Evolutionary conservation across 2,329 filamentous ascomycete species (phyloP), one percentile per base, ranked within the genome.

Genomic region (Aureobasidium sp.): DNA sequence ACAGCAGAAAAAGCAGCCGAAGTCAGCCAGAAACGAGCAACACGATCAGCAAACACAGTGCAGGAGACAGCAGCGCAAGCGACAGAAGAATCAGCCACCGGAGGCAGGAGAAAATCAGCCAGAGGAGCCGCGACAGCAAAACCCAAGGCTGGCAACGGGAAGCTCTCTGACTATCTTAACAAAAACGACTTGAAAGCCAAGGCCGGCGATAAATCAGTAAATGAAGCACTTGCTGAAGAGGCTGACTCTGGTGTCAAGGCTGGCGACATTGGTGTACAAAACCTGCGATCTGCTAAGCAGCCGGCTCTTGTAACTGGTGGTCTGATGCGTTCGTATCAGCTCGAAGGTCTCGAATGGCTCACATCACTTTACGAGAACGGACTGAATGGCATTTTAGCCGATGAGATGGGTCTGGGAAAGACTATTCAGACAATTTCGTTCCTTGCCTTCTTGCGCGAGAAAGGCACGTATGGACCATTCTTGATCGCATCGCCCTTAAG

Each of bases 341-440:
- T 99, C 0, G 93, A 97, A 71, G 94, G 94, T 0, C 75, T 99
- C 1, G 95, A 96, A 0, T 99, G 94, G 94, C 87, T 99, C 79
- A 83, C 84, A 36, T 86, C 84, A 0, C 72, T 88, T 3, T 96
- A 89, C 68, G 91, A 96, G 79, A 94, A 96, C 69, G 92, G 92
- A 11, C 83, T 97, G 73, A 95, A 91, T 66, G 92, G 92, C 1
- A 96, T 96, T 62, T 73, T 97, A 36, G 92, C 92, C 0, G 92
- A 97, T 68, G 92, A 97, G 73, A 97, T 97, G 92, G 92, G 92
- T 0, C 75, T 96, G 5, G 90, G 91, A 5, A 97, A 97, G 78
- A 97, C 92, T 0, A 84, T 97, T 0, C 92, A 97, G 70, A 91
- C 91, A 0, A 96, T 97, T 42, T 87, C 91, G 0, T 82, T 96